Evolutionary conservation across 179 eudicot genomes (phyloP).

Genomic region (Pouteria campechiana): DNA sequence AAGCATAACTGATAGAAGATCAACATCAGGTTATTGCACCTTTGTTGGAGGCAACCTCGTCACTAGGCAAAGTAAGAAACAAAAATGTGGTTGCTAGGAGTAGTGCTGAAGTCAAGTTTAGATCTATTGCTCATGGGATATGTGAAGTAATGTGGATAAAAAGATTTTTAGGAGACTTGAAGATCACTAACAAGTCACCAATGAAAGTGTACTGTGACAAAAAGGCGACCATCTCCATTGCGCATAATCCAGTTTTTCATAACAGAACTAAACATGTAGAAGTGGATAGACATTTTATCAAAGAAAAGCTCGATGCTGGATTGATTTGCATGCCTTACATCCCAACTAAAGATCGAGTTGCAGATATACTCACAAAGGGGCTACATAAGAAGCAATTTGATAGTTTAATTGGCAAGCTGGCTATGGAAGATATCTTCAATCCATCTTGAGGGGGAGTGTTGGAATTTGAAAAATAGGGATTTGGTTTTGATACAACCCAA

Average conservation of each 20-base stretch:
- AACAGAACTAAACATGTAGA: not conserved
- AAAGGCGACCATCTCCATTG: not conserved
- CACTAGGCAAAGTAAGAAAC: constrained; percentile 1
- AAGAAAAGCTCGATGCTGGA: not conserved
- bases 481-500: no score
- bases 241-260: not conserved
- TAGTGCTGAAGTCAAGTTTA: not conserved
- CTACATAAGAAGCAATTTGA: not conserved
- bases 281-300: not conserved
- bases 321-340: not conserved
- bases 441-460: constrained; percentile 5
- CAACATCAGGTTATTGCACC: not conserved
- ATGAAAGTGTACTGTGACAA: constrained; percentile 1
- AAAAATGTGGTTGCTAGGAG: constrained; percentile 2
- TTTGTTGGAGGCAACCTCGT: constrained; percentile 1
- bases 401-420: constrained; percentile 1
- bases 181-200: not conserved
- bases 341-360: not conserved
- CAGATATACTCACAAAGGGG: not conserved
- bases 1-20: not conserved
- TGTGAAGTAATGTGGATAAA: not conserved
- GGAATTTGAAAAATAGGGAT: no score
- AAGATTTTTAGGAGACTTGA: not conserved
- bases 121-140: not conserved
- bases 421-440: not conserved